Evolutionary conservation across 176 grass and related monocot genomes (phyloP).

Genomic region (Oryza glumipatula): DNA sequence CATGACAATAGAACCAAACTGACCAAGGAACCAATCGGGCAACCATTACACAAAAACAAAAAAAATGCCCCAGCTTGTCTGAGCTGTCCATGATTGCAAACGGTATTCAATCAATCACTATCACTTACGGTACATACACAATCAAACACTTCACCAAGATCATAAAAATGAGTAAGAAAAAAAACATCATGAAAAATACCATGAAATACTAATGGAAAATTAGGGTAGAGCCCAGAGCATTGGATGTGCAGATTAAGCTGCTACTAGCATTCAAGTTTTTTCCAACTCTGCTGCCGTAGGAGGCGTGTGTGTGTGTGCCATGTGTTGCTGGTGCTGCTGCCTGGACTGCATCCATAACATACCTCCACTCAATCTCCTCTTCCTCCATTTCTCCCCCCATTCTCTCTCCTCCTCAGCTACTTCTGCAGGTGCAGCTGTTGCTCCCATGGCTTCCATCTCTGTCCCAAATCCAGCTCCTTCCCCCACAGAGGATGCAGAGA

Average conservation of each 20-base stretch:
- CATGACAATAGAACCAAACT: neutral
- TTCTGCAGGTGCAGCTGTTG: neutral
- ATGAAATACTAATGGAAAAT: slow-evolving; percentile 8
- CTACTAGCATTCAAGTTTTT: neutral
- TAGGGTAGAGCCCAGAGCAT: neutral
- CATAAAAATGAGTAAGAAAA: neutral
- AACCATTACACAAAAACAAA: neutral
- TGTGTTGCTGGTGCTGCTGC: slow-evolving; percentile 59
- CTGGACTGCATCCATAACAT: slow-evolving; percentile 62
- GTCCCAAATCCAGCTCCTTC: slow-evolving; percentile 56
- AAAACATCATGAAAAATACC: neutral
- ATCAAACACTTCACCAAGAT: neutral
- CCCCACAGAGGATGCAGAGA: slow-evolving; percentile 64
- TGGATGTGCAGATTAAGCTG: neutral
- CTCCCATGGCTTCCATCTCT: slow-evolving; percentile 67
- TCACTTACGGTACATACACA: neutral
- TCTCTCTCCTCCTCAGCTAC: neutral
- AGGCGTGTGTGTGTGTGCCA: slow-evolving; percentile 41
- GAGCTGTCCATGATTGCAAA: neutral
- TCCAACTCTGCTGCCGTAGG: neutral
- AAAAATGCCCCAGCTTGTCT: neutral
- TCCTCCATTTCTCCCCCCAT: slow-evolving; percentile 36
- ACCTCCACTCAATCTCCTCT: slow-evolving; percentile 56
- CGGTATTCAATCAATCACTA: neutral
- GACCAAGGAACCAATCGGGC: neutral